phyloP scores from a whole-genome alignment of 1,284 basidiomycete genomes.

The Austropuccinia psidii region DNA sequence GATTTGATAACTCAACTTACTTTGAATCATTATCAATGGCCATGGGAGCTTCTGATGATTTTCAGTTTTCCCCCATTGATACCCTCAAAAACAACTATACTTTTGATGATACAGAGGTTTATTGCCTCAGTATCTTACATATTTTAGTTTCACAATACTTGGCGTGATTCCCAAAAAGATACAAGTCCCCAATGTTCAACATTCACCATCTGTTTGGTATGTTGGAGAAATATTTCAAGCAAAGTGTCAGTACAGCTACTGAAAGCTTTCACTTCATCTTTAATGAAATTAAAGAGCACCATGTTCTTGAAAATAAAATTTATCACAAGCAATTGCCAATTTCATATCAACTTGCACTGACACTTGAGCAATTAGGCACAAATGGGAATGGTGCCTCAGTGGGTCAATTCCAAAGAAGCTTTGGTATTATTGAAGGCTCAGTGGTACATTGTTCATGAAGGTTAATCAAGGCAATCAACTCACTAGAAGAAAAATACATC shows the following conservation, averaged over 20 bases:
- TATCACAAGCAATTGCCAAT: background rate
- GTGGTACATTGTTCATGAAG: background rate
- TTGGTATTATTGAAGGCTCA: background rate
- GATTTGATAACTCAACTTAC: no score
- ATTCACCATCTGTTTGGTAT: background rate
- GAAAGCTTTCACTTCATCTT: background rate
- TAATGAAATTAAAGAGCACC: background rate
- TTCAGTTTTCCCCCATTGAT: no score
- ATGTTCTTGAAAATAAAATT: background rate
- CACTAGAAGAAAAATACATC: background rate
- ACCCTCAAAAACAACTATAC: no score
- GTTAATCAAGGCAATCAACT: background rate
- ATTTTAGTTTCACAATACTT: no score
- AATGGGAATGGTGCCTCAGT: slow-evolving; percentile 12
- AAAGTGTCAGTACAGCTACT: background rate
- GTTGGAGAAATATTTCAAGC: background rate
- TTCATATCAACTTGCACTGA: background rate
- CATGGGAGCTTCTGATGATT: no score
- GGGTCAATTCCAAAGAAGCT: background rate
- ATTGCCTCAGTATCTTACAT: no score
- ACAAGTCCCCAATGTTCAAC: background rate
- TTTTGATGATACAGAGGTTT: no score
- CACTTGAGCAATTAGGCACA: background rate
- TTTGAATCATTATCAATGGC: no score
- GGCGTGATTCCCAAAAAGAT: no score